Conservation (phyloP, 2,329 filamentous ascomycete genomes). For the Furcasterigmium sp. region DNA sequence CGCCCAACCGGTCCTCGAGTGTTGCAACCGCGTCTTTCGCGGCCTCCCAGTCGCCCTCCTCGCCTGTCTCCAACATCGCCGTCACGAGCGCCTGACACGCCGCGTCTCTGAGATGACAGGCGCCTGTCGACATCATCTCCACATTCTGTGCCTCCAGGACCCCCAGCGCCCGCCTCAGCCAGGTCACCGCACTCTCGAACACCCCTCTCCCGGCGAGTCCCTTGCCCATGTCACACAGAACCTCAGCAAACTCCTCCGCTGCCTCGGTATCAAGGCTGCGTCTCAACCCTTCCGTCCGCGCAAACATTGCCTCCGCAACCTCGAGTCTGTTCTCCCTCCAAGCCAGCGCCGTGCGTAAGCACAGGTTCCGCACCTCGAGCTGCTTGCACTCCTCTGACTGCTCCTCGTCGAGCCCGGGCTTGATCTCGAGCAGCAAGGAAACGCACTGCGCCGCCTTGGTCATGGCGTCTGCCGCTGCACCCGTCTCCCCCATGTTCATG, state of each 20-base stretch:
- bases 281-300: conserved; percentile 43
- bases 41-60: conserved; percentile 36
- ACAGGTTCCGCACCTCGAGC: conserved; percentile 57
- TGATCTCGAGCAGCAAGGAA: conserved; percentile 26
- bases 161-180: conserved; percentile 66
- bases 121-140: conserved; percentile 51
- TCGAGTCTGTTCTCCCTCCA: conserved; percentile 71
- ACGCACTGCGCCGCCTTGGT: conserved; percentile 59
- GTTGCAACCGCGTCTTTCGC: conserved; percentile 52
- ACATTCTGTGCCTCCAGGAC: conserved; percentile 50
- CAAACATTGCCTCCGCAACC: conserved; percentile 73
- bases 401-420: conserved; percentile 18
- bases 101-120: conserved; percentile 58
- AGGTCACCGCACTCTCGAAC: conserved; percentile 54
- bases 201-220: conserved; percentile 47
- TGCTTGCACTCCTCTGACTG: conserved; percentile 23
- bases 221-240: conserved; percentile 69
- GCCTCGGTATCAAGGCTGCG: conserved; percentile 38
- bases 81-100: conserved; percentile 61
- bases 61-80: conserved; percentile 43
- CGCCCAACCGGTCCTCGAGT: conserved; percentile 58
- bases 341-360: conserved; percentile 60
- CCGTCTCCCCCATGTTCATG: conserved; percentile 53
- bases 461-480: conserved; percentile 55
- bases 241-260: conserved; percentile 59